A percentile compares a stretch with the other conserved stretches of the same genome.
phyloP scores from a whole-genome alignment of 2,329 filamentous ascomycete genomes.

The Penicillium janthinellum region DNA sequence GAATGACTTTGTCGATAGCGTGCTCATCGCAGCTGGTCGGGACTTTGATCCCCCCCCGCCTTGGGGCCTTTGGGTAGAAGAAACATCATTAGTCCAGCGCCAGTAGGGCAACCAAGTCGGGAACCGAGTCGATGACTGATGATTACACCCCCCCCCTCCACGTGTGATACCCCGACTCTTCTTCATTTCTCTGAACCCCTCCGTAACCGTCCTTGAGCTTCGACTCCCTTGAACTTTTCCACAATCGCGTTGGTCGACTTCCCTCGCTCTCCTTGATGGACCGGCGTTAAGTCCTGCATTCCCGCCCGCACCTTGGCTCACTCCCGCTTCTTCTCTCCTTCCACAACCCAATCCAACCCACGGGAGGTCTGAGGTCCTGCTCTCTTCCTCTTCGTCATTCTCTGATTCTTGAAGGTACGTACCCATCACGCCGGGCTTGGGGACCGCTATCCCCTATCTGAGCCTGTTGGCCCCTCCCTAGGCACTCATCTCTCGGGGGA shows the following conservation, averaged over 20 bases:
- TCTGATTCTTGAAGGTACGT: conserved; percentile 38
- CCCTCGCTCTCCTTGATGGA: conserved; percentile 24
- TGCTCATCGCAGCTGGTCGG: background rate
- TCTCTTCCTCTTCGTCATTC: conserved; percentile 34
- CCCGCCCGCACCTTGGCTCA: conserved; percentile 21
- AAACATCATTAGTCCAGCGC: background rate
- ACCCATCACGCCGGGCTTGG: background rate
- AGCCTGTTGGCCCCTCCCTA: conserved; percentile 1
- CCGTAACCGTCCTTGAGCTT: background rate
- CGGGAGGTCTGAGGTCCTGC: conserved; percentile 18
- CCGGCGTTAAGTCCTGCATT: conserved; percentile 24
- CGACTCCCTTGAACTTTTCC: background rate
- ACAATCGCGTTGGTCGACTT: conserved; percentile 5
- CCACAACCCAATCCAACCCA: conserved; percentile 16
- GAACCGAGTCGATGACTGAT: conserved; percentile 8
- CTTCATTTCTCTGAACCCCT: background rate
- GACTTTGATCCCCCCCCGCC: background rate
- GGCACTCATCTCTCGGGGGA: conserved; percentile 1
- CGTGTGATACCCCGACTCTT: background rate
- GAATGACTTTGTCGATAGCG: background rate
- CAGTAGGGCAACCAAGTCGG: conserved; percentile 1
- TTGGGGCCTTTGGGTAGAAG: conserved; percentile 1
- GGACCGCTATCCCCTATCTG: background rate
- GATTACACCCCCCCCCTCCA: conserved; percentile 7
- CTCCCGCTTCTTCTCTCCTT: conserved; percentile 19